phyloP scores from a whole-genome alignment of 768 basidiomycete species.

The Tricholoma bakamatsutake region DNA sequence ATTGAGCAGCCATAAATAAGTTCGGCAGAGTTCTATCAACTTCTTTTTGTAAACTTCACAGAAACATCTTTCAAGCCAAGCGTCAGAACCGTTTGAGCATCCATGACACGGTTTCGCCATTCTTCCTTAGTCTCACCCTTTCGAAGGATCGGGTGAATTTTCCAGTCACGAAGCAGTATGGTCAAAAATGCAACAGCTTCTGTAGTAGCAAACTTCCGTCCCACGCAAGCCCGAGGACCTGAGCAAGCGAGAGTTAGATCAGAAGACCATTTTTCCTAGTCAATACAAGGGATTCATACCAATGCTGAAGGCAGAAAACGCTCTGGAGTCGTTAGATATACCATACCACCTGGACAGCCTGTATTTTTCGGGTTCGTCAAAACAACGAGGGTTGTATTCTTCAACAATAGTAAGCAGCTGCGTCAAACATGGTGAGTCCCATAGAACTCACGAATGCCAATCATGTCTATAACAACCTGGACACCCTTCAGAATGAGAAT shows the following conservation, averaged over 20 bases:
- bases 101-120: conserved; percentile 33
- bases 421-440: neutral
- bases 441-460: conserved; percentile 39
- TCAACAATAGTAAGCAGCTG: neutral
- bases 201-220: conserved; percentile 47
- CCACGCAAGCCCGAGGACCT: conserved; percentile 48
- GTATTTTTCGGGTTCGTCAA: conserved; percentile 40
- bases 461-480: conserved; percentile 39
- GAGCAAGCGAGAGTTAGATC: neutral
- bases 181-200: conserved; percentile 51
- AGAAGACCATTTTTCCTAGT: neutral
- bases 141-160: conserved; percentile 38
- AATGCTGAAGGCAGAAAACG: conserved; percentile 40
- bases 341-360: conserved; percentile 48
- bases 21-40: neutral
- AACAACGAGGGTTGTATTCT: conserved; percentile 49
- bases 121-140: conserved; percentile 31
- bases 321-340: conserved; percentile 33
- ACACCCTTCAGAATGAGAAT: conserved; percentile 36
- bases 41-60: conserved; percentile 22
- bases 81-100: conserved; percentile 30
- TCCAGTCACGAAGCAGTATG: conserved; percentile 46
- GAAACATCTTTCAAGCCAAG: conserved; percentile 29
- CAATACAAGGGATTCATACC: too few relatives aligned
- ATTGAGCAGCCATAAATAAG: too few relatives aligned